Evolutionary conservation across 805 yeast genomes (phyloP), one percentile per base, ranked within the genome.

Genomic region (Teunomyces funiuensis): DNA sequence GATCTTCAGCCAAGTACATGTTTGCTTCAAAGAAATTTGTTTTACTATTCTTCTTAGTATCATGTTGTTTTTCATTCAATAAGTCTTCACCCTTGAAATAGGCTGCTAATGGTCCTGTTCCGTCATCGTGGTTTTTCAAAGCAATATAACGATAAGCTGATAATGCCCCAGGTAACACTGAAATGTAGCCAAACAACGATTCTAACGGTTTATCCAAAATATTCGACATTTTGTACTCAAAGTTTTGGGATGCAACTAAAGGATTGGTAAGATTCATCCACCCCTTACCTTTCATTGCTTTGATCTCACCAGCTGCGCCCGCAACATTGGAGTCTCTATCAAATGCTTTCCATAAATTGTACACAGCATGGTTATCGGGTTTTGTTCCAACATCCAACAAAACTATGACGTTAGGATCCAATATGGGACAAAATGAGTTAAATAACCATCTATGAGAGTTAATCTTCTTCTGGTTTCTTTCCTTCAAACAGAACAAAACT

Each of bases 241-340:
- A 91, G 60, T 91, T 91, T 61, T 91, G 98, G 1, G 97, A 88
- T 0, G 97, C 97, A 36, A 91, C 97, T 31, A 91, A 69, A 8
- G 98, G 98, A 61, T 91, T 91, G 16, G 87, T 61, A 46, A 93
- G 69, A 49, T 90, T 88, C 17, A 68, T 55, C 78, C 97, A 88
- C 20, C 82, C 85, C 53, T 82, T 85, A 33, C 99, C 99, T 54
- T 88, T 89, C 87, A 91, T 84, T 0, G 98, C 88, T 47, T 85
- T 85, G 58, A 93, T 90, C 63, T 93, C 98, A 47, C 99, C 99
- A 10, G 98, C 97, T 1, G 96, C 99, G 48, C 99, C 99, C 0
- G 97, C 99, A 40, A 93, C 96, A 54, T 91, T 90, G 1, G 97
- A 89, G 59, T 93, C 97, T 52, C 82, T 77, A 62, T 93, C 99